Conservation (phyloP, 352 stramenopile species). For the Pythium pyrilobum region DNA sequence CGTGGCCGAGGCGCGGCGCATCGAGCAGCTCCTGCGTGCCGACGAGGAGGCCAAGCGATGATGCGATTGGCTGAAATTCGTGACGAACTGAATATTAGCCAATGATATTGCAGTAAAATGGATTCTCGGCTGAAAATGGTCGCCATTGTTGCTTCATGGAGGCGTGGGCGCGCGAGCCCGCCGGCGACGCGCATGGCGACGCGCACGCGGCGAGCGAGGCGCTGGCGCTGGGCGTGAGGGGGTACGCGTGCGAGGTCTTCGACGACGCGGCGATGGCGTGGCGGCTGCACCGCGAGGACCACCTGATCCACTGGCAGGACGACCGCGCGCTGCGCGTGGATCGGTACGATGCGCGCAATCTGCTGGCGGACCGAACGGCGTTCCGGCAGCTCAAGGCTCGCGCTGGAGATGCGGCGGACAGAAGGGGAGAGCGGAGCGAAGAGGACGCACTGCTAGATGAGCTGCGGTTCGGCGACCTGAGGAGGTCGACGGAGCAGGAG, state of each 20-base stretch:
- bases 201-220: not conserved
- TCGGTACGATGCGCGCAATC: slow-evolving; percentile 58
- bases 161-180: too few species aligned
- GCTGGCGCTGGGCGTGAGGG: slow-evolving; percentile 38
- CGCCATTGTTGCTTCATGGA: too few species aligned
- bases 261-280: slow-evolving; percentile 38
- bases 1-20: slow-evolving; percentile 69
- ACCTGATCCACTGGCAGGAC: slow-evolving; percentile 50
- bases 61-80: not conserved
- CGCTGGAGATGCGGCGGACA: not conserved
- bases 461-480: slow-evolving; percentile 8
- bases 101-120: not conserved
- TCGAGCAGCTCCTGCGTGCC: slow-evolving; percentile 63
- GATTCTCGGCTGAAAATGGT: too few species aligned
- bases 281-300: slow-evolving; percentile 44
- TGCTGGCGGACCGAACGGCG: slow-evolving; percentile 38
- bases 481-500: not conserved
- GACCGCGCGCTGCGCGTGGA: slow-evolving; percentile 37
- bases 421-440: not conserved
- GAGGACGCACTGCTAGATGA: slow-evolving; percentile 2
- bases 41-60: slow-evolving; percentile 16
- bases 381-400: slow-evolving; percentile 39
- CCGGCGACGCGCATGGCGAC: not conserved
- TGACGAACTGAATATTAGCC: not conserved
- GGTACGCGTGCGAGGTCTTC: slow-evolving; percentile 48